A percentile compares a stretch with the other conserved stretches of the same genome.
phyloP scores from a whole-genome alignment of 176 grass and related monocot genomes.

The Alloteropsis semialata region DNA sequence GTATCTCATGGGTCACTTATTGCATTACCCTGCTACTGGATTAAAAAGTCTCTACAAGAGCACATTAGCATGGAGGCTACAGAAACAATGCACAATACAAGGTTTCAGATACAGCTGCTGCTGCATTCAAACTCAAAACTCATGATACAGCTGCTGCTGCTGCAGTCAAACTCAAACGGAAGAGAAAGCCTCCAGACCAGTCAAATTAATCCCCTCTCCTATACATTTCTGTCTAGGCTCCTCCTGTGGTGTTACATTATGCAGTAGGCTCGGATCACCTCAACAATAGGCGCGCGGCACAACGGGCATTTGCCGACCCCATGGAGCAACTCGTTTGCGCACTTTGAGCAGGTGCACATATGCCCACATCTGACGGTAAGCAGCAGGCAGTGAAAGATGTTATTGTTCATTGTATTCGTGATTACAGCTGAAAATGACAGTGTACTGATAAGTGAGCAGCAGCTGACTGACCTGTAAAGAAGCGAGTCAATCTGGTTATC shows the following conservation, averaged over 20 bases:
- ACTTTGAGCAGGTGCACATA: slow-evolving; percentile 89
- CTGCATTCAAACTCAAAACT: no score
- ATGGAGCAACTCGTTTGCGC: slow-evolving; percentile 60
- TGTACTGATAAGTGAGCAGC: no score
- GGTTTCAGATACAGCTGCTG: background rate
- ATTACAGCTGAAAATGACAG: no score
- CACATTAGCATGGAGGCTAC: slow-evolving; percentile 20
- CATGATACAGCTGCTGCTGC: no score
- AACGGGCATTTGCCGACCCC: slow-evolving; percentile 74
- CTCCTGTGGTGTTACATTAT: slow-evolving; percentile 43
- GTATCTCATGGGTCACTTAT: slow-evolving; percentile 6
- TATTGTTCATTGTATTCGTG: background rate
- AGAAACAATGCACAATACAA: slow-evolving; percentile 2
- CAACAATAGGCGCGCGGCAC: slow-evolving; percentile 84
- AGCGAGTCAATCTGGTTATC: slow-evolving; percentile 84
- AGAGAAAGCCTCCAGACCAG: background rate
- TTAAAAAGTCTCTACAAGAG: background rate
- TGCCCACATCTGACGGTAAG: slow-evolving; percentile 64
- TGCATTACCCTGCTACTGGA: background rate
- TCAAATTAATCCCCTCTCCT: background rate
- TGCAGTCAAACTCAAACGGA: slow-evolving; percentile 19
- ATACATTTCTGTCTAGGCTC: background rate
- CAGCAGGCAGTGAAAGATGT: background rate
- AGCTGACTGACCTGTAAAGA: slow-evolving; percentile 67
- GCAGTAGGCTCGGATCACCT: slow-evolving; percentile 81